Percentiles rank a stretch among this genome's conserved stretches.
phyloP scores from a whole-genome alignment of 345 rosid species.

The Gossypioides kirkii region DNA sequence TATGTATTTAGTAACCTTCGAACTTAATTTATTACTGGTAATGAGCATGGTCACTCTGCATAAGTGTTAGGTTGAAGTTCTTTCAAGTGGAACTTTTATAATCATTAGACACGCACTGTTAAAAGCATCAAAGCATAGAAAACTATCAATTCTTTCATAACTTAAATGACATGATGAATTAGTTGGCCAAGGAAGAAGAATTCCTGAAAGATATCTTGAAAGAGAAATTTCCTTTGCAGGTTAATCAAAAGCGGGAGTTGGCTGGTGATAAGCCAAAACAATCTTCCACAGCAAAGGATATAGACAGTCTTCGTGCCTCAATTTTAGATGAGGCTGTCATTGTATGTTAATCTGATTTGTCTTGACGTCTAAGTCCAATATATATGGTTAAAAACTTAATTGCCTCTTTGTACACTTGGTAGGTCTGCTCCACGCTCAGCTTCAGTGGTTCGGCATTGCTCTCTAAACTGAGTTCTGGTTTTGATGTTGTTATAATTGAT shows the following conservation, averaged over 20 bases:
- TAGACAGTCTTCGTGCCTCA: conserved; percentile 67
- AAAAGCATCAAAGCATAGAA: not conserved
- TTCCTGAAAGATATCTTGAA: not conserved
- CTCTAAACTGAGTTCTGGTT: conserved; percentile 57
- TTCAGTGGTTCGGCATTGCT: conserved; percentile 85
- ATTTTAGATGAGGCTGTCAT: conserved; percentile 85
- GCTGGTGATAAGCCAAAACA: conserved; percentile 67
- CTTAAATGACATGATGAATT: not conserved
- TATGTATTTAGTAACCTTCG: conserved; percentile 34
- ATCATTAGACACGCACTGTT: not conserved
- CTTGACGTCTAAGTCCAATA: conserved; percentile 13
- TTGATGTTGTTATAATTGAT: conserved; percentile 94
- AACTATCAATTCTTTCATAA: not conserved
- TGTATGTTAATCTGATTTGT: conserved; percentile 38
- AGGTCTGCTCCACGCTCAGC: conserved; percentile 94
- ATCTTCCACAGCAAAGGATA: conserved; percentile 59
- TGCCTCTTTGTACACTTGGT: conserved; percentile 26
- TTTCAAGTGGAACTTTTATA: not conserved
- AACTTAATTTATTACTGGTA: conserved; percentile 5
- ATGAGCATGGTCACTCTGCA: not conserved
- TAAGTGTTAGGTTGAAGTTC: conserved; percentile 2
- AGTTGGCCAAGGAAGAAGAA: not conserved
- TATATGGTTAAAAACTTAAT: conserved; percentile 1
- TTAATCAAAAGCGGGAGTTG: conserved; percentile 62
- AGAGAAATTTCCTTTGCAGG: conserved; percentile 44